A percentile compares a stretch with the other conserved stretches of the same genome.
Evolutionary conservation across 441 rosid genomes (phyloP).

Genomic region (Melastoma candidum): DNA sequence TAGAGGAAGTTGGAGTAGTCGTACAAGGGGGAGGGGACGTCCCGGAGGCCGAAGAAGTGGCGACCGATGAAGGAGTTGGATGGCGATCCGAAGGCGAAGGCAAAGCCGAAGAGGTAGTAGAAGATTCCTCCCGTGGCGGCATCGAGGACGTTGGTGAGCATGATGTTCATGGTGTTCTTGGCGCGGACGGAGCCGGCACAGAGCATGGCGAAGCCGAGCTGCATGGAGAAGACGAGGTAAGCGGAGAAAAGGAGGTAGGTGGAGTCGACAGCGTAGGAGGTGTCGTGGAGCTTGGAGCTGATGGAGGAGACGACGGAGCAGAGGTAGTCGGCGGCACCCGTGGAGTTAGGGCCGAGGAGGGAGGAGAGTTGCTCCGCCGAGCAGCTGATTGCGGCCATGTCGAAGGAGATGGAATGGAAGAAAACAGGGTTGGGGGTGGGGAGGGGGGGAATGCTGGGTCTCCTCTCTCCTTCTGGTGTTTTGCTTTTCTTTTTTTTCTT

Average conservation of each 20-base stretch:
- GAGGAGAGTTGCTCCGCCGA: constrained; percentile 32
- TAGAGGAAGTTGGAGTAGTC: constrained; percentile 57
- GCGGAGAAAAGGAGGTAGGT: constrained; percentile 89
- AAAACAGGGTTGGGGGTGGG: background rate
- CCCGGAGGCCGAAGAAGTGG: constrained; percentile 51
- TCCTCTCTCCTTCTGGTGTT: too few species aligned
- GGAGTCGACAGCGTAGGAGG: constrained; percentile 58
- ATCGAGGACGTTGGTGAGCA: constrained; percentile 87
- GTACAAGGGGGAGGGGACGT: constrained; percentile 26
- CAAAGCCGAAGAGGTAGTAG: constrained; percentile 79
- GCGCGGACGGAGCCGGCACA: constrained; percentile 90
- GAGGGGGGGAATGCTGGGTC: background rate
- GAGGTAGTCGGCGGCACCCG: constrained; percentile 50
- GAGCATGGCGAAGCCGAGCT: constrained; percentile 90
- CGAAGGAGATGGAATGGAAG: constrained; percentile 13
- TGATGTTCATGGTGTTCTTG: constrained; percentile 84
- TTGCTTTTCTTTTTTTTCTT: too few species aligned
- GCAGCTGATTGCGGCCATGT: constrained; percentile 24
- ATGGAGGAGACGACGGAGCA: constrained; percentile 33
- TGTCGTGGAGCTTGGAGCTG: constrained; percentile 34
- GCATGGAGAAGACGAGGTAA: constrained; percentile 88
- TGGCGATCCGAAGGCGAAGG: constrained; percentile 72
- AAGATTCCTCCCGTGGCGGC: constrained; percentile 81
- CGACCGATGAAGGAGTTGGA: constrained; percentile 78
- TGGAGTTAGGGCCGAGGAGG: constrained; percentile 39